A percentile compares a stretch with the other conserved stretches of the same genome.
Evolutionary conservation across 2,329 filamentous ascomycete species (phyloP).

Genomic region (Aspergillus bombycis): DNA sequence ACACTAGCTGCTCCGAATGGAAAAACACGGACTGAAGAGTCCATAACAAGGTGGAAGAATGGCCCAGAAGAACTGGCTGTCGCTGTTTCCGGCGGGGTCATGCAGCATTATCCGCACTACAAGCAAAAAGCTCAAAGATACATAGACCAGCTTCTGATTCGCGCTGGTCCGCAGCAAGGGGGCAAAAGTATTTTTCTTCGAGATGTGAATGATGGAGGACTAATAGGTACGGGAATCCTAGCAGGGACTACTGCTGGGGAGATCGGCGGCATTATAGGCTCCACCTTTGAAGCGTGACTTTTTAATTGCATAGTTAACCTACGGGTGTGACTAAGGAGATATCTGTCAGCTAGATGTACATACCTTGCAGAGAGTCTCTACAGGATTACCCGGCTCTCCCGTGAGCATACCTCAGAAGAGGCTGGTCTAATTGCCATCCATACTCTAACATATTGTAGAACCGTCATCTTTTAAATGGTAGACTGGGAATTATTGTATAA

Average conservation of each 20-base stretch:
- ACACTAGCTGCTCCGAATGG: conserved; percentile 12
- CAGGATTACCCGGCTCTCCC: too few relatives aligned
- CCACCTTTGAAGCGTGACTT: conserved; percentile 5
- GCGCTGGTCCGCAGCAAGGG: conserved; percentile 45
- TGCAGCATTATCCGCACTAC: conserved; percentile 74
- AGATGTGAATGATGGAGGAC: conserved; percentile 55
- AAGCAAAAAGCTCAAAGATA: conserved; percentile 68
- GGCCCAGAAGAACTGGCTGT: conserved; percentile 65
- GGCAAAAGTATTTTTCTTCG: conserved; percentile 52
- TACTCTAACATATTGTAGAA: too few relatives aligned
- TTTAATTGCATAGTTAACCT: neutral
- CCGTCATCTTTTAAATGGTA: too few relatives aligned
- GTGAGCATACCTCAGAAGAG: too few relatives aligned
- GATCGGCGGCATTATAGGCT: conserved; percentile 33
- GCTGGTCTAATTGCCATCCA: too few relatives aligned
- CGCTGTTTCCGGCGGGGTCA: conserved; percentile 77
- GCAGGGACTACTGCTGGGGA: conserved; percentile 47
- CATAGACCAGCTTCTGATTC: conserved; percentile 57
- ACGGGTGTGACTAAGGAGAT: neutral
- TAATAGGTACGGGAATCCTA: conserved; percentile 56
- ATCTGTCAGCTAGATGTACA: too few relatives aligned
- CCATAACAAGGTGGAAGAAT: conserved; percentile 33
- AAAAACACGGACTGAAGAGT: conserved; percentile 6
- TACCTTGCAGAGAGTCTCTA: too few relatives aligned
- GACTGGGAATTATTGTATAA: too few relatives aligned